Conservation (phyloP, 345 rosid species). For the Alliaria petiolata region DNA sequence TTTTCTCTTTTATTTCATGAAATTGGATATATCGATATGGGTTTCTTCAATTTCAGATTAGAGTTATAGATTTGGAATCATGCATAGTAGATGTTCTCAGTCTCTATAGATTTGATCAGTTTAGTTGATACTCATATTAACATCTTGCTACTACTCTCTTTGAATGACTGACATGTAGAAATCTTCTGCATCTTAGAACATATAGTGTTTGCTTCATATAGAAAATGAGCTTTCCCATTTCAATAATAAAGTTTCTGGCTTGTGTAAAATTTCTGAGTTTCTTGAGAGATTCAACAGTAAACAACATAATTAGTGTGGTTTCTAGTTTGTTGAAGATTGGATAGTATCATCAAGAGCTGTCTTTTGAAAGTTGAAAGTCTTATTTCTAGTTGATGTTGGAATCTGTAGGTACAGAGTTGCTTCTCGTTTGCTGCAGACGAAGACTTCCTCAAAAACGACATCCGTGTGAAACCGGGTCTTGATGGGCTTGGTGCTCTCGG, state of each 20-base stretch:
- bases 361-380: not conserved
- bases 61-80: no score
- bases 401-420: slow-evolving; percentile 53
- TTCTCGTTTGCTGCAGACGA: slow-evolving; percentile 50
- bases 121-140: no score
- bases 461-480: slow-evolving; percentile 85
- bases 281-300: not conserved
- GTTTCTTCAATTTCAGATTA: no score
- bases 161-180: no score
- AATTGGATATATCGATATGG: no score
- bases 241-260: not conserved
- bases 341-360: not conserved
- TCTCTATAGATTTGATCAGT: no score
- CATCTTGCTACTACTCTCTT: no score
- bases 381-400: not conserved
- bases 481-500: slow-evolving; percentile 89
- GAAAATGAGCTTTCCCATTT: not conserved
- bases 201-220: not conserved
- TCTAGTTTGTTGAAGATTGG: not conserved
- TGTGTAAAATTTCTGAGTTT: not conserved
- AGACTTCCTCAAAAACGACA: slow-evolving; percentile 65
- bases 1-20: no score
- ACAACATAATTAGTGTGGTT: not conserved
- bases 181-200: no score
- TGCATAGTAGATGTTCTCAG: no score